phyloP scores from a whole-genome alignment of 1,284 basidiomycete genomes.

The Gomphus sp. region DNA sequence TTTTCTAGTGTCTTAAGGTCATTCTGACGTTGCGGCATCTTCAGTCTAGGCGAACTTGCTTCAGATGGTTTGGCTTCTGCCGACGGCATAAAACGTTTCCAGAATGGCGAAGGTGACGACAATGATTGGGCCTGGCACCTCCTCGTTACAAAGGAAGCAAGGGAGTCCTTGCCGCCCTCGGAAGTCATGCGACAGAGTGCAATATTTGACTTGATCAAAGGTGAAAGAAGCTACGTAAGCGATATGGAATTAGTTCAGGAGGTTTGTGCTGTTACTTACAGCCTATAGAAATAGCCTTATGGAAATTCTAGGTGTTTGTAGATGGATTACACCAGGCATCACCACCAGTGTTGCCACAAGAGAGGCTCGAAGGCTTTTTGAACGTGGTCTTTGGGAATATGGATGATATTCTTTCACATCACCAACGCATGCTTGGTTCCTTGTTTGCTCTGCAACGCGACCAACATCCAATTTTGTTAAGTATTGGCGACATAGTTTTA shows the following conservation, averaged over 20 bases:
- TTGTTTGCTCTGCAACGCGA: constrained; percentile 67
- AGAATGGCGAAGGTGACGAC: constrained; percentile 47
- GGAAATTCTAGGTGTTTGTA: constrained; percentile 50
- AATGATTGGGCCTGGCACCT: constrained; percentile 69
- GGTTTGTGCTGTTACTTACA: constrained; percentile 27
- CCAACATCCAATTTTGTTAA: constrained; percentile 72
- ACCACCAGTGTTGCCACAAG: constrained; percentile 41
- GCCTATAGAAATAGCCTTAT: background rate
- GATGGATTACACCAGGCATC: constrained; percentile 42
- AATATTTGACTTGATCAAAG: constrained; percentile 75
- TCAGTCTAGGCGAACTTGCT: constrained; percentile 30
- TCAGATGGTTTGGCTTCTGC: constrained; percentile 42
- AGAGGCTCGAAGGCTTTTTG: constrained; percentile 48
- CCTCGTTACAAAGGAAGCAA: constrained; percentile 58
- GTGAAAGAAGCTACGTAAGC: constrained; percentile 70
- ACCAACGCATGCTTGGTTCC: constrained; percentile 54
- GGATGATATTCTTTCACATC: constrained; percentile 49
- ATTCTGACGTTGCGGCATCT: constrained; percentile 11
- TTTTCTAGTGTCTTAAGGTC: constrained; percentile 15
- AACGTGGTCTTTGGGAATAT: constrained; percentile 71
- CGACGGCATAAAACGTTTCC: constrained; percentile 34
- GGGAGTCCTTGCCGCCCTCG: constrained; percentile 55
- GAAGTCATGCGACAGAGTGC: constrained; percentile 76
- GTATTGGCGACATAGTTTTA: constrained; percentile 68
- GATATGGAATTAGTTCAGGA: constrained; percentile 63